Base-by-base conservation (phyloP, 2,329 filamentous ascomycete genomes). In the Cercospora berteroae region DNA sequence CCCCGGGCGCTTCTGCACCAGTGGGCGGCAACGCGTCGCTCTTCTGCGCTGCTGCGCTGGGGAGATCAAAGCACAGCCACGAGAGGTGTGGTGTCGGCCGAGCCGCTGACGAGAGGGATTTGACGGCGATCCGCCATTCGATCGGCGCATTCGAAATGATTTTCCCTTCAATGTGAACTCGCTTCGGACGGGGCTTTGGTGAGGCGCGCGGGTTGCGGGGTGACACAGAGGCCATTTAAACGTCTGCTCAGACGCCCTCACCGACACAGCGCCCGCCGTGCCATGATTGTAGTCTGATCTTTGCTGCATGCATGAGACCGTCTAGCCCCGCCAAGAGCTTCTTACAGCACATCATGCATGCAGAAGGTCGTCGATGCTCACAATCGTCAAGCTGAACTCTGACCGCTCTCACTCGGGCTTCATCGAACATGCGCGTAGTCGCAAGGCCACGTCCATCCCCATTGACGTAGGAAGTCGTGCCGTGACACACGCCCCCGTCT, bases 301-400 rank as follows among this genome's bases (percentile, higher is more conserved):
- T 44, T 56, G 31, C 59, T 66, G 31, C 27, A 52, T 67, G 60
- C 56, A 55, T 29, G 52, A 44, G 33, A 48, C 20, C 29, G 13
- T 62, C 59, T 63, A 63, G 60, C 60, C 52, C n/a, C 48, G 48
- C 48, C 44, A 56, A 63, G 44, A 63, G 29, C n/a, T 60, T 25
- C 50, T 57, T 58, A 57, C 65, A 69, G 67, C 67, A 48, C 65
- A 67, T 69, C 62, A 25, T 69, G 67, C 67, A 69, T 68, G 39
- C 62, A 52, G 42, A 48, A 39, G 12, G 36, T 57, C 52, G 52
- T 42, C 18, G 50, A 13, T 25, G 61, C 61, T 42, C 48, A 52
- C 55, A 60, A 61, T 39, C n/a, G 18, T 63, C 36, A 23, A 57
- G 39, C 59, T 60, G 39, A 42, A 57, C 42, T 56, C 42, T 60